Evolutionary conservation across 108 stramenopile genomes (phyloP), one percentile per base, ranked within the genome.

Genomic region (Discostella pseudostelligera): DNA sequence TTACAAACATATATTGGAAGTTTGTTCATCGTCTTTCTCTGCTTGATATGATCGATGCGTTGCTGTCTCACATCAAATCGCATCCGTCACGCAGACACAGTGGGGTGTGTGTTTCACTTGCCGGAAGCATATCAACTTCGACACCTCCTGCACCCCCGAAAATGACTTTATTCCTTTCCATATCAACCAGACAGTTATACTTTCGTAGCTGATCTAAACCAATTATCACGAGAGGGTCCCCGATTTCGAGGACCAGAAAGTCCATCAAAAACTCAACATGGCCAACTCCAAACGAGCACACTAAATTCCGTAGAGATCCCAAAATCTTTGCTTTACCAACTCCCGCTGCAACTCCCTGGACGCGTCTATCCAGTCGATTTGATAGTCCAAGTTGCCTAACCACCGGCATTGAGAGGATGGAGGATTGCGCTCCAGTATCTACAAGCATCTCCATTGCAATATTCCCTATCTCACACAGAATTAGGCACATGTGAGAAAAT

Each of bases 161-260:
- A 37, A 84, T 59, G 32, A 88, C 42, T 28, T 54, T 70, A 20
- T 84, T 74, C 13, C 53, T 65, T 17, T 83, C 86, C 20, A 87
- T 58, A 69, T 90, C 89, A 3, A 90, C 74, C 21, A 82, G 55
- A 56, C 86, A 87, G 8, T 84, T 87, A 72, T 82, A 90, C 19
- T 82, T 81, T 12, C 89, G 73, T 79, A 90, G 62, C 54, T 87
- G 89, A 65, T 87, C 89, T 53, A 90, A 59, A 6, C 89, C 86
- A 10, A 90, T 61, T 8, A 90, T 80, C 49, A 85, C 74, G 37
- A 84, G 71, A 16, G 67, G 75, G 26, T 85, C 78, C 6, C 37
- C 32, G 0, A 81, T 65, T 43, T 90, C 89, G 21, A 90, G 46
- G 0, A 87, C 84, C 47, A 83, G 72, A 42, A 90, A 90, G 50